phyloP scores from a whole-genome alignment of 768 basidiomycete genomes.

The Macrocybe gigantea region DNA sequence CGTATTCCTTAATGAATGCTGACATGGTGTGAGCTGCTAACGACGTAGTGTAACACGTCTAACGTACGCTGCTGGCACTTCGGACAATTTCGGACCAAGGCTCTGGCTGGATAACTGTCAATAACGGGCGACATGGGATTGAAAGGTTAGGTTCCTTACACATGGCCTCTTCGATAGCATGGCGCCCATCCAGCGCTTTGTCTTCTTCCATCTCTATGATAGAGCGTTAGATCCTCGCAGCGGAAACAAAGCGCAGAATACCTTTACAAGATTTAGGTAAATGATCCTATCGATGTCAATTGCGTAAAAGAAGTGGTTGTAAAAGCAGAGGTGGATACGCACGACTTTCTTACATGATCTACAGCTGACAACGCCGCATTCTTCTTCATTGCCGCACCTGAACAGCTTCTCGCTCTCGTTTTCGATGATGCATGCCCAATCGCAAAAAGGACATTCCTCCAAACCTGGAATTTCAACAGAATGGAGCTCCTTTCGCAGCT shows the following conservation, averaged over 20 bases:
- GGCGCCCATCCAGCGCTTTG: conserved; percentile 65
- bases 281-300: conserved; percentile 52
- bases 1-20: conserved; percentile 78
- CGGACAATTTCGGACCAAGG: conserved; percentile 85
- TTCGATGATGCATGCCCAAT: conserved; percentile 79
- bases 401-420: conserved; percentile 59
- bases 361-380: conserved; percentile 74
- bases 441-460: conserved; percentile 90
- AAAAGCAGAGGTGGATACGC: conserved; percentile 13
- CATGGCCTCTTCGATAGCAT: conserved; percentile 91
- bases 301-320: not conserved
- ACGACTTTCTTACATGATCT: conserved; percentile 71
- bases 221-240: not conserved
- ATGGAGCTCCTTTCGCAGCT: conserved; percentile 75
- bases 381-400: conserved; percentile 51
- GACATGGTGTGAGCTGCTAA: conserved; percentile 5
- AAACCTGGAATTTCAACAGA: conserved; percentile 73
- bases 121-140: not conserved
- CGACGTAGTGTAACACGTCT: not conserved
- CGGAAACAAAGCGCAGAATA: conserved; percentile 14
- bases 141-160: conserved; percentile 35
- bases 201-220: conserved; percentile 69
- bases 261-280: conserved; percentile 78
- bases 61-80: conserved; percentile 70
- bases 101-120: conserved; percentile 44